Evolutionary conservation across 2,329 filamentous ascomycete genomes (phyloP), one percentile per base, ranked within the genome.

Genomic region (Talaromyces islandicus): DNA sequence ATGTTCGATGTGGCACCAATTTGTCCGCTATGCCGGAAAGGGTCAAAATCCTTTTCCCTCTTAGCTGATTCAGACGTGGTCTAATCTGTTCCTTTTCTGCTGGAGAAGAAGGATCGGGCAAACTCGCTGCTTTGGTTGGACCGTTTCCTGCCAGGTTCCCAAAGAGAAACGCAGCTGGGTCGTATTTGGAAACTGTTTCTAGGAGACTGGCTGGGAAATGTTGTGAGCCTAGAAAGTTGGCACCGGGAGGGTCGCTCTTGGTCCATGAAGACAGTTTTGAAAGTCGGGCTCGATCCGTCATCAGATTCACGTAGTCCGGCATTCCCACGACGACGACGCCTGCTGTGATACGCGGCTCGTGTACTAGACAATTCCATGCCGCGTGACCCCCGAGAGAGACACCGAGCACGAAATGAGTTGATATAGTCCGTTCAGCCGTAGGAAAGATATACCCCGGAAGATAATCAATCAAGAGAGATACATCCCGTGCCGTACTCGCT

Each of bases 381-480:
- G 89, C 86, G 73, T 97, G 94, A 0, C 91, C 94, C 6, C 94
- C 94, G 0, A 97, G 78, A 25, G 89, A 93, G 60, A 96, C 85
- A 0, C 94, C 94, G 43, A 96, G 80, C 11, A 88, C 89, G 11
- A 95, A 74, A 72, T 97, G 87, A 56, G 86, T 82, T 14, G 74
- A 74, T 55, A 86, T 80, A 5, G 66, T 72, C 60, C 77, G 67
- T n/a, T 77, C 74, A 1, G 77, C 64, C 61, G 75, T 75, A 4
- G 81, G 81, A 67, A 90, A 88, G 24, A 94, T 76, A 70, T 92
- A 95, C 0, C 86, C 86, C n/a, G 85, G 85, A 1, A 96, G 78
- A 59, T 91, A 84, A 67, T 92, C 88, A 65, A 97, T 88, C 63
- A 97, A 77, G 10, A 87, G 80, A 17, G 83, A 85, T 35, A 88